Base-by-base conservation (phyloP, 805 yeast species). In the Spathaspora boniae region DNA sequence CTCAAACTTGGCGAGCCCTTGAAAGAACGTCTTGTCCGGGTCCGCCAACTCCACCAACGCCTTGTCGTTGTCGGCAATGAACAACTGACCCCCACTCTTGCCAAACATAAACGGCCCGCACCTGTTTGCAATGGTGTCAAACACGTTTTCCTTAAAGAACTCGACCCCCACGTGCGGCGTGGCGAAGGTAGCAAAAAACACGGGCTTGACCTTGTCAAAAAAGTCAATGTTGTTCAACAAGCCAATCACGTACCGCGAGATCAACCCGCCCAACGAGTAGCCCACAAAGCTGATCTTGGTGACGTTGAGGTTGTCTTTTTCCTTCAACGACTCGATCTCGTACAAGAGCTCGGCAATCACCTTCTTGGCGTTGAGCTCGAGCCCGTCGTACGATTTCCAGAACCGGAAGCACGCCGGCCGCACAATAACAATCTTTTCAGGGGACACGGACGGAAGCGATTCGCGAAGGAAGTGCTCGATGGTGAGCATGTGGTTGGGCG, bases 181-280 rank as follows among this genome's bases (percentile, higher is more conserved):
- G 5, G 72, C 72, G 49, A 65, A 65, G 0, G 71, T 64, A 15
- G 64, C 43, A 40, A 62, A 67, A 42, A 65, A 56, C 0, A 66
- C 49, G 0, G 72, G 72, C 20, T 51, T 43, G 11, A 67, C 59
- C 8, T 41, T 47, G 9, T 62, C 58, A 34, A 66, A 67, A 36
- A 66, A 61, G 1, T 49, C 53, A 45, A 65, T 36, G 7, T 56
- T 62, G 26, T 63, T 30, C 28, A 67, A 48, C 6, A 53, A 31
- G 2, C 97, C 97, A 31, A 88, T 69, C 17, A 87, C 80, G 54
- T 86, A 88, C 33, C 97, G 66, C 0, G 88, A 70, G 21, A 91
- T 77, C 23, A 89, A 60, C 0, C 98, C 98, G 16, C 98, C 97
- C 40, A 91, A 62, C 0, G 96, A 86, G 56, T 89, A 91, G 0